These are phyloP conservation scores for Saccharomycopsis vini DNA, from an alignment of 805 yeast genomes.

Conservation along the genomic window DNA sequence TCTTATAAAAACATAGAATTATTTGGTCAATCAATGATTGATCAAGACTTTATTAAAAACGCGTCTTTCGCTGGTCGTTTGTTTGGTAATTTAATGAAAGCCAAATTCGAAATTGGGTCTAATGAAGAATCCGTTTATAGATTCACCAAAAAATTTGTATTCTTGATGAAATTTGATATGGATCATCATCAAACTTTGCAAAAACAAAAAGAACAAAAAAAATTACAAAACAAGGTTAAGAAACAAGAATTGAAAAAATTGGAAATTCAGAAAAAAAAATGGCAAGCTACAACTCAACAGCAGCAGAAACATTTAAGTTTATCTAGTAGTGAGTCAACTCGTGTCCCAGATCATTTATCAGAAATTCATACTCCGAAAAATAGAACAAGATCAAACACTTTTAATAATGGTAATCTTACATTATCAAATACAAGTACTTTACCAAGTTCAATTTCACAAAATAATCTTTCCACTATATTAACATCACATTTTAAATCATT, in stretches of 20 bases:
- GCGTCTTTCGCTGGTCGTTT: slow-evolving; percentile 16
- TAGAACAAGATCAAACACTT: slow-evolving; percentile 13
- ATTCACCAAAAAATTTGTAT: slow-evolving; percentile 10
- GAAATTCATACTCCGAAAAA: slow-evolving; percentile 9
- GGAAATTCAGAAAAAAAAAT: slow-evolving; percentile 9
- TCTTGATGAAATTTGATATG: slow-evolving; percentile 8
- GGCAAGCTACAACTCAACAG: slow-evolving; percentile 12
- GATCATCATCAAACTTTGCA: slow-evolving; percentile 2
- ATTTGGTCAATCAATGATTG: slow-evolving; percentile 16
- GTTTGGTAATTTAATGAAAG: slow-evolving; percentile 5
- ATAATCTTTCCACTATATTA: slow-evolving; percentile 9
- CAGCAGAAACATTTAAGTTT: too few relatives aligned
- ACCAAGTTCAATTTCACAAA: slow-evolving; percentile 1
- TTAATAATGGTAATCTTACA: neutral
- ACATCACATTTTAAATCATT: slow-evolving; percentile 15
- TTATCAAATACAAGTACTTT: neutral
- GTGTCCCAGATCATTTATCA: slow-evolving; percentile 2
- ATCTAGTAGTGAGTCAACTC: neutral
- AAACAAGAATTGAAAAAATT: slow-evolving; percentile 9
- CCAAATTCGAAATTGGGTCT: slow-evolving; percentile 14
- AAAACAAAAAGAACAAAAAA: slow-evolving; percentile 14
- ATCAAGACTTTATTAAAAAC: slow-evolving; percentile 12
- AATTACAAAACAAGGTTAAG: slow-evolving; percentile 10
- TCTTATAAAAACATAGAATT: slow-evolving; percentile 15
- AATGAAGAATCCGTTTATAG: slow-evolving; percentile 10